A percentile compares a stretch with the other conserved stretches of the same genome.
Evolutionary conservation across 192 early-diverging fungal species (phyloP).

Genomic region (Rhizoclosmatium globosum): DNA sequence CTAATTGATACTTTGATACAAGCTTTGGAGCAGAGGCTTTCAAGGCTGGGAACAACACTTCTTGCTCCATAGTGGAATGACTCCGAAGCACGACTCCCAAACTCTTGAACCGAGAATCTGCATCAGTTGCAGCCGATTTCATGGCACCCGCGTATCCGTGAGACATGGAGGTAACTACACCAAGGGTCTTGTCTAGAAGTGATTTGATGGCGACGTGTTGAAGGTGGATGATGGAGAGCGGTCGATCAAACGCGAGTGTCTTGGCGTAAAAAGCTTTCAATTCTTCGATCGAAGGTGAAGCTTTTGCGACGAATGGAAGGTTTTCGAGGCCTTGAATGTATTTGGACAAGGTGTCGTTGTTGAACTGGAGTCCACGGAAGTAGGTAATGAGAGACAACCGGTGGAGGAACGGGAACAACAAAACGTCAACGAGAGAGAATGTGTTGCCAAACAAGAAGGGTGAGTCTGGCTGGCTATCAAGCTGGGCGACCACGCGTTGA

Average conservation of each 20-base stretch:
- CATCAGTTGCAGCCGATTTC: neutral
- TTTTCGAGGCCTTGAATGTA: neutral
- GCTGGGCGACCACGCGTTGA: constrained; percentile 11
- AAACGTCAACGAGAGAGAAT: constrained; percentile 5
- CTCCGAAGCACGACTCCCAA: neutral
- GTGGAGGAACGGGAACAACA: constrained; percentile 32
- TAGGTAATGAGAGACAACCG: constrained; percentile 32
- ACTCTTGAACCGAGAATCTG: neutral
- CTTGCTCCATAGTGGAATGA: constrained; percentile 32
- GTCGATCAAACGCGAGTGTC: neutral
- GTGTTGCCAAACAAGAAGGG: constrained; percentile 21
- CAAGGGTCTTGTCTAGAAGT: constrained; percentile 16
- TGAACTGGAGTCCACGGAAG: constrained; percentile 32
- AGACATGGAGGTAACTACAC: neutral
- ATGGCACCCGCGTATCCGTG: constrained; percentile 5
- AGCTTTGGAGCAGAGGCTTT: constrained; percentile 4
- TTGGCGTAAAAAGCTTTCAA: constrained; percentile 17
- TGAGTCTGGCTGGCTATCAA: neutral
- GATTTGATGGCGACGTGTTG: constrained; percentile 40
- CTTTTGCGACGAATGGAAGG: neutral
- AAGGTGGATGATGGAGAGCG: constrained; percentile 14
- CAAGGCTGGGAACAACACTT: constrained; percentile 37
- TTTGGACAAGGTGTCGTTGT: neutral
- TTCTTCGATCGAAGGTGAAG: neutral
- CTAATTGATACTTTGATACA: neutral